Percentiles rank a stretch among this genome's conserved stretches.
Evolutionary conservation across 2,329 filamentous ascomycete species (phyloP).

Genomic region (Bretziella fagacearum): DNA sequence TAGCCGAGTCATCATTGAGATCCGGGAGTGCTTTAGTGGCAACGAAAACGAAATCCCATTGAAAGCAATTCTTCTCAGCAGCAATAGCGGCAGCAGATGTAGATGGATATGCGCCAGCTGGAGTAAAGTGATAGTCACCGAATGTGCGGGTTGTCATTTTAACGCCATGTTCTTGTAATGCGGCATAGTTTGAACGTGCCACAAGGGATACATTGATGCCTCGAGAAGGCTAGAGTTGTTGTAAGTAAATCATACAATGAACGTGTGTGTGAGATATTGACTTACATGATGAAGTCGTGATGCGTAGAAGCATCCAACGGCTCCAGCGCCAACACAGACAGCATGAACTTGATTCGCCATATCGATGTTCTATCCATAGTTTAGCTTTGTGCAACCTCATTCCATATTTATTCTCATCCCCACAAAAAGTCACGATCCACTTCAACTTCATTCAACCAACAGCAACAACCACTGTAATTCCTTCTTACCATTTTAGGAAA

Average conservation of each 20-base stretch:
- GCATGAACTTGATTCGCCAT: constrained; percentile 27
- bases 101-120: constrained; percentile 45
- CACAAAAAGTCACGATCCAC: constrained; percentile 2
- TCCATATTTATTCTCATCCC: not conserved
- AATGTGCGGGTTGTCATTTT: constrained; percentile 47
- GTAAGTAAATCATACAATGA: constrained; percentile 12
- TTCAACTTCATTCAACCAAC: not conserved
- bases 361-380: not conserved
- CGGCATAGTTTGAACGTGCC: constrained; percentile 55
- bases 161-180: constrained; percentile 45
- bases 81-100: constrained; percentile 34
- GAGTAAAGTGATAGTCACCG: constrained; percentile 47
- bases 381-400: not conserved
- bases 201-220: constrained; percentile 49
- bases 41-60: constrained; percentile 47
- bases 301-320: constrained; percentile 57
- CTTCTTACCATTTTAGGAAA: too few species aligned
- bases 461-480: too few species aligned
- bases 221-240: constrained; percentile 25
- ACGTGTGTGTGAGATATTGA: constrained; percentile 6
- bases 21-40: constrained; percentile 56
- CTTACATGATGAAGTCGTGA: constrained; percentile 45
- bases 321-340: constrained; percentile 53
- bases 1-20: constrained; percentile 40
- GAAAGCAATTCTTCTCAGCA: constrained; percentile 14